These are phyloP conservation scores for Mortierella alpina DNA, from an alignment of 192 early-diverging fungal genomes.

Conservation along the genomic window DNA sequence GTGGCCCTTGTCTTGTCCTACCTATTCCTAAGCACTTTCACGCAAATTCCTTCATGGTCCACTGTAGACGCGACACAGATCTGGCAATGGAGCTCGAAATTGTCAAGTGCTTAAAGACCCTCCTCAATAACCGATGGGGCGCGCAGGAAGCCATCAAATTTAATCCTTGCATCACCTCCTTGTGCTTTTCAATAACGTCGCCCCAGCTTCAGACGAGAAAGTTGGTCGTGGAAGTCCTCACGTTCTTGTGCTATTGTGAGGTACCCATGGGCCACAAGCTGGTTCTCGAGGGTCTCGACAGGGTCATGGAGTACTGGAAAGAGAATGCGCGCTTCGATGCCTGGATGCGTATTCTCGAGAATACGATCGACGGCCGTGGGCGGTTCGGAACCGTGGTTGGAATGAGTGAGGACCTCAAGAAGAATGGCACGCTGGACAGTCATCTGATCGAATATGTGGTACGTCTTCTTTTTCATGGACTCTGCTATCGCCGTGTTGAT, in stretches of 20 bases:
- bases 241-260: constrained; percentile 81
- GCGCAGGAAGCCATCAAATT: constrained; percentile 78
- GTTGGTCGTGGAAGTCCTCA: constrained; percentile 79
- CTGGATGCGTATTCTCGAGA: constrained; percentile 81
- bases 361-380: constrained; percentile 81
- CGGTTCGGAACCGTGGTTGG: constrained; percentile 83
- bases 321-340: constrained; percentile 78
- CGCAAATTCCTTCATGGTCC: not conserved
- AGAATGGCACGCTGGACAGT: constrained; percentile 71
- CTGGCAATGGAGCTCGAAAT: constrained; percentile 84
- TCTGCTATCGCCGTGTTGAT: not conserved
- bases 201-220: constrained; percentile 78
- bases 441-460: constrained; percentile 81
- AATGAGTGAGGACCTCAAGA: constrained; percentile 77
- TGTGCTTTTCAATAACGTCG: constrained; percentile 79
- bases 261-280: constrained; percentile 78
- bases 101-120: constrained; percentile 80
- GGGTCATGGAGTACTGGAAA: constrained; percentile 73
- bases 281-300: constrained; percentile 82
- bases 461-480: constrained; percentile 2
- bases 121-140: constrained; percentile 82
- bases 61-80: constrained; percentile 73
- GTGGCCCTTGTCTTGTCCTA: not conserved
- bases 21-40: not conserved
- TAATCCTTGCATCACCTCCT: constrained; percentile 75